Evolutionary conservation across 2,329 filamentous ascomycete species (phyloP).

Genomic region (Aureobasidium musti): DNA sequence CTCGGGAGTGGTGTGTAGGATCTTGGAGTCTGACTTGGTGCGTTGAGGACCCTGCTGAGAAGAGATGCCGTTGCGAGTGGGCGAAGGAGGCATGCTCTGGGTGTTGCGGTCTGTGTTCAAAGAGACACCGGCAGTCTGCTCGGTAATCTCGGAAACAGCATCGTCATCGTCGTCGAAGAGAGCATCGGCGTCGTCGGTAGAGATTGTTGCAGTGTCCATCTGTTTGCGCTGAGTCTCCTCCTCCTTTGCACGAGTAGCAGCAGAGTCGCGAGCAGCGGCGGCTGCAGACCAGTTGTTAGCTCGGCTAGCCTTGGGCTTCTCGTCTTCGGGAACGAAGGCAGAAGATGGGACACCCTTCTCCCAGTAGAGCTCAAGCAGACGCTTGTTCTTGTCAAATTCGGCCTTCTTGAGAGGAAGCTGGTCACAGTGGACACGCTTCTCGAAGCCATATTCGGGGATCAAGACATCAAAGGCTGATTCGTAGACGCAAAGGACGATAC

Average conservation of each 20-base stretch:
- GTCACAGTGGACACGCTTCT: conserved; percentile 98
- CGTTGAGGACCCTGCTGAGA: conserved; percentile 73
- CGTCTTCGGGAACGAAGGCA: conserved; percentile 93
- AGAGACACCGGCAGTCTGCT: conserved; percentile 82
- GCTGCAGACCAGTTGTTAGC: conserved; percentile 71
- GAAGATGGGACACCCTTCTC: conserved; percentile 98
- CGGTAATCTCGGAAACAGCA: conserved; percentile 83
- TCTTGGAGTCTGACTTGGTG: conserved; percentile 91
- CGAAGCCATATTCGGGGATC: conserved; percentile 97
- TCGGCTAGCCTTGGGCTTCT: conserved; percentile 82
- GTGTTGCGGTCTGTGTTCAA: conserved; percentile 79
- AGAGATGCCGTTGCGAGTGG: conserved; percentile 70
- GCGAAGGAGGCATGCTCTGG: conserved; percentile 92
- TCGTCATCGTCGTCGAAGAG: conserved; percentile 93
- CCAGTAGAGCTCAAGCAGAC: conserved; percentile 96
- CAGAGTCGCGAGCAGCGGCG: conserved; percentile 78
- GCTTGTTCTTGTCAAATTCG: conserved; percentile 96
- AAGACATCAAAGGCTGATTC: conserved; percentile 98
- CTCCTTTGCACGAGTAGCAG: conserved; percentile 77
- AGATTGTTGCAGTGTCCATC: conserved; percentile 92
- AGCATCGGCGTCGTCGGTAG: conserved; percentile 90
- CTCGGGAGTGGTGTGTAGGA: conserved; percentile 73
- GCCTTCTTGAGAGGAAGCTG: conserved; percentile 98
- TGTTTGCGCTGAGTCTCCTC: conserved; percentile 91
- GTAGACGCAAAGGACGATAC: conserved; percentile 95